Base-by-base conservation (phyloP, 352 stramenopile species). In the Nothophytophthora sp. region DNA sequence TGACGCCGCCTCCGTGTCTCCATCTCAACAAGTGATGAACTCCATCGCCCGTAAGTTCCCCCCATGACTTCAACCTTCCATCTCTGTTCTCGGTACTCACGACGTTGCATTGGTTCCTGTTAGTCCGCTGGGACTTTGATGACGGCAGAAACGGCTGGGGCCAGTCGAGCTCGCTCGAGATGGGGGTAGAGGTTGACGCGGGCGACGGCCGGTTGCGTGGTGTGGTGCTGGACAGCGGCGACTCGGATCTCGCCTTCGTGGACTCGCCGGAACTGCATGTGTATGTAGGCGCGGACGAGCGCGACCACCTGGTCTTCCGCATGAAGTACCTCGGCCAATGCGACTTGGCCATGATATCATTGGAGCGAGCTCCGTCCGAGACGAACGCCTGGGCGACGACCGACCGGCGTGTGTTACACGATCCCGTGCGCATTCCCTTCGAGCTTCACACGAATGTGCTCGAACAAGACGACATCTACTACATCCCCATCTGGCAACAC, bases 291-390 rank as follows among this genome's bases (percentile, higher is more conserved):
- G 41, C 60, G 5, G 52, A 75, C 16, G 67, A 84, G 38, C 65
- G 75, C 1, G 73, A 88, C 45, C 48, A 63, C 43, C 55, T 90
- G 15, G 64, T 86, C 4, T 62, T 90, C 28, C 67, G 80, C 27
- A 87, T 90, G 70, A 74, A 63, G 55, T 82, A 82, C 34, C 40
- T 76, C 27, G 80, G 75, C 0, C 67, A 78, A 33, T 90, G 76
- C 46, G 68, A 85, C 15, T 55, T 72, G 12, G 80, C 67, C 13
- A 78, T 77, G 66, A 32, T 88, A 43, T 70, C 67, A 9, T 45
- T 87, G 3, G 76, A 88, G 53, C 62, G 76, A 20, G 41, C 27
- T 60, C 44, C 55, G n/a, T 53, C 61, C 18, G 20, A 58, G 18
- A 68, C 68, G 50, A 35, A 62, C 2, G 40, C 52, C 24, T 77